Conservation (phyloP, 176 grass and related monocot genomes). For the Eragrostis nindensis region DNA sequence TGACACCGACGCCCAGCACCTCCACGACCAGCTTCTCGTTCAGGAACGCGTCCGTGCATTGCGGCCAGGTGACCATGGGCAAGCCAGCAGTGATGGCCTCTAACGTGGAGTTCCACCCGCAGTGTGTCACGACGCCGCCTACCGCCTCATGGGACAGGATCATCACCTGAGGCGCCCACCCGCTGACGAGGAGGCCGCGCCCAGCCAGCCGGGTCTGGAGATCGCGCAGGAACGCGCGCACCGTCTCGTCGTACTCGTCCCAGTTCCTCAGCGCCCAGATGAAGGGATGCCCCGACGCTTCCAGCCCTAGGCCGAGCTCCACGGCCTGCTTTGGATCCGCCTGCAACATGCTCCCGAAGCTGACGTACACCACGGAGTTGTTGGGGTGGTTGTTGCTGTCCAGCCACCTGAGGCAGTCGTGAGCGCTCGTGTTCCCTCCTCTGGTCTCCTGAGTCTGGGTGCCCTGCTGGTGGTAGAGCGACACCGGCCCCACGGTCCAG, state of each 20-base stretch:
- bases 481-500: constrained; percentile 61
- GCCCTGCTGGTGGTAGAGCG: constrained; percentile 49
- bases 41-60: constrained; percentile 62
- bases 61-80: constrained; percentile 62
- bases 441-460: background rate
- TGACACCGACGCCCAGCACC: constrained; percentile 58
- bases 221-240: background rate
- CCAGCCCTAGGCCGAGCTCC: constrained; percentile 61
- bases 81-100: constrained; percentile 54
- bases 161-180: constrained; percentile 63
- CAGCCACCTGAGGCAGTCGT: constrained; percentile 56
- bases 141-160: constrained; percentile 59
- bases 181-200: constrained; percentile 50
- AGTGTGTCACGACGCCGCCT: constrained; percentile 69
- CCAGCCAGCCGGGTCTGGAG: constrained; percentile 35
- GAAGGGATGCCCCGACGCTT: constrained; percentile 48
- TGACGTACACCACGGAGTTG: constrained; percentile 66
- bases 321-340: constrained; percentile 39
- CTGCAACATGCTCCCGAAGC: constrained; percentile 66
- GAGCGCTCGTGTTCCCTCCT: constrained; percentile 13
- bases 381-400: constrained; percentile 41
- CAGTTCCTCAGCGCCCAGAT: constrained; percentile 54
- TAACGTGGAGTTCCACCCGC: constrained; percentile 82
- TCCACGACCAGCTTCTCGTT: constrained; percentile 72
- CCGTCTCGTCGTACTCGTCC: background rate